Base-by-base conservation (phyloP, 2,329 filamentous ascomycete species). In the Rachicladosporium sp. region DNA sequence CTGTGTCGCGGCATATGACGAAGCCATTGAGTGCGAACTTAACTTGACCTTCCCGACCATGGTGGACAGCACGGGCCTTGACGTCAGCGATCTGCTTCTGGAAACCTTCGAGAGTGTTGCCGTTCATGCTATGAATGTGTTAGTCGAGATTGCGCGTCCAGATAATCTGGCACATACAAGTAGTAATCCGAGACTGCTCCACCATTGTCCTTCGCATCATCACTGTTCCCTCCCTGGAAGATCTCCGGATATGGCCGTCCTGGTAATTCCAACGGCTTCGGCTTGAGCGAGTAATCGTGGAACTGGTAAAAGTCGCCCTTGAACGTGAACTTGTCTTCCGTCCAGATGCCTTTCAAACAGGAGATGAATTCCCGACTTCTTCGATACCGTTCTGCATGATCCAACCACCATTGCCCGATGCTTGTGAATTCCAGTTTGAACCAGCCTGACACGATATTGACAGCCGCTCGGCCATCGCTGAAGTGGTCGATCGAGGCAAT, bases 321-420 rank as follows among this genome's bases (percentile, higher is more conserved):
- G 46, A 65, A 72, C 4, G 57, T 69, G 53, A 71, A 71, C 1
- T 59, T 58, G 7, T 69, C 65, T 10, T 68, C 49, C 0, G 69
- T 71, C 69, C 67, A 73, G 40, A 71, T 71, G 3, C 68, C 69
- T 36, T 63, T 65, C 3, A 72, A 54, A 36, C 66, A 70, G 37
- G 64, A 57, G 36, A 73, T 71, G 50, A 72, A 71, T 49, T 73
- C 68, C 31, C 63, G 58, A 38, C 59, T 66, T 11, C 69, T 63
- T 29, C 69, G 60, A 48, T 71, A 72, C 3, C 69, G 63, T 52
- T 72, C 69, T 2, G 64, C 63, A 44, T 72, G 69, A 45, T 72
- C 68, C 10, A 72, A 60, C 69, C 69, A 72, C 69, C 68, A 72
- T 51, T 71, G 66, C 4, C 68, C 68, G 13, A 73, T 66, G 35